phyloP scores from a whole-genome alignment of 164 flowering plant species.

The Euptelea pleiosperma region DNA sequence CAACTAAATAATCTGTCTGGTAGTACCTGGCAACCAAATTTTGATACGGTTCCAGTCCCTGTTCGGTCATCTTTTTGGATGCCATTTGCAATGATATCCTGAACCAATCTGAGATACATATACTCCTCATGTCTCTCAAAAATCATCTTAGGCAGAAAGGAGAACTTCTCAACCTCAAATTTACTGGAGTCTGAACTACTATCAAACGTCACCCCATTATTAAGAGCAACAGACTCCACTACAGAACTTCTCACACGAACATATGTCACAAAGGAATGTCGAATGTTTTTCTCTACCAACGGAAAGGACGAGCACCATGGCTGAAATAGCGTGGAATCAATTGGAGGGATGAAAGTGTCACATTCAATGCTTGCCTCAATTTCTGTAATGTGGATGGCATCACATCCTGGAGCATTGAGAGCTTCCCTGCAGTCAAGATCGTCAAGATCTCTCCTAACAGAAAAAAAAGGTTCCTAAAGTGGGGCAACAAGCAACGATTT shows the following conservation, averaged over 20 bases:
- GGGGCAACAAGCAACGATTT: conserved; percentile 5
- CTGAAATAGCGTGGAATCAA: conserved; percentile 59
- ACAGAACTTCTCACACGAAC: conserved; percentile 63
- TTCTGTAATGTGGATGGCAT: conserved; percentile 84
- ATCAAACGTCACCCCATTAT: conserved; percentile 28
- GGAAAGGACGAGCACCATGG: conserved; percentile 92
- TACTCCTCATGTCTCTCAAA: conserved; percentile 84
- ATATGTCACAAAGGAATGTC: conserved; percentile 60
- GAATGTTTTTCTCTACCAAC: conserved; percentile 56
- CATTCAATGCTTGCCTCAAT: conserved; percentile 70
- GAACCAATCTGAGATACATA: conserved; percentile 61
- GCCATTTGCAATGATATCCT: conserved; percentile 75
- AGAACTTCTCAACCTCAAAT: conserved; percentile 51
- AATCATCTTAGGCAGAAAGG: conserved; percentile 72
- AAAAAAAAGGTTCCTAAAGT: neutral
- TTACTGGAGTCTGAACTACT: conserved; percentile 24
- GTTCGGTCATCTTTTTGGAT: conserved; percentile 74
- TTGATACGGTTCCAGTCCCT: conserved; percentile 90
- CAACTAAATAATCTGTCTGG: neutral
- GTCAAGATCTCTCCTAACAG: neutral
- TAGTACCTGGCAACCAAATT: conserved; percentile 94
- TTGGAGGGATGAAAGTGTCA: conserved; percentile 80
- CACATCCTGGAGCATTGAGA: conserved; percentile 73
- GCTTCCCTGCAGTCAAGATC: conserved; percentile 54
- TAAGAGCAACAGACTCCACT: conserved; percentile 23